Percentiles rank a stretch among this genome's conserved stretches.
These are phyloP conservation scores for Vitis hybrid DNA, from an alignment of 177 flowering plant species.

Conservation along the genomic window DNA sequence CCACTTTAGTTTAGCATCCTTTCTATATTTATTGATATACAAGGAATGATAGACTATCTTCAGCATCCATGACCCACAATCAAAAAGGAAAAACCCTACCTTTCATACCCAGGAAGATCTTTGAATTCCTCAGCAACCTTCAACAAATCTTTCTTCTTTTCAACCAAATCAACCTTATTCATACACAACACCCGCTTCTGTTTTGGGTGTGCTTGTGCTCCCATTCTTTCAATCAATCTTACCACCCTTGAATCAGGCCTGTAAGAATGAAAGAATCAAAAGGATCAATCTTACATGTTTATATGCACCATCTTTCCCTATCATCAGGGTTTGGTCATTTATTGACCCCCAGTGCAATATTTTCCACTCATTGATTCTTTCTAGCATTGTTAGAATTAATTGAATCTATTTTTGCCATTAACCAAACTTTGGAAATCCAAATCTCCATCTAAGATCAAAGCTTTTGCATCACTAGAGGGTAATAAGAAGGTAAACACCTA, in stretches of 20 bases:
- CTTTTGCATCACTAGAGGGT: no score
- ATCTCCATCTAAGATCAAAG: no score
- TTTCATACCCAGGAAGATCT: slow-evolving; percentile 89
- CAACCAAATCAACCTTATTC: slow-evolving; percentile 90
- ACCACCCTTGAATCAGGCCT: slow-evolving; percentile 87
- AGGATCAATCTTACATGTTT: neutral
- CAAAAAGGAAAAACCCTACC: slow-evolving; percentile 30
- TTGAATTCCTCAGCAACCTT: slow-evolving; percentile 75
- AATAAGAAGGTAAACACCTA: no score
- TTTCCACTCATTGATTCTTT: no score
- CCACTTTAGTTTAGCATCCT: no score
- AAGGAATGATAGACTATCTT: slow-evolving; percentile 7
- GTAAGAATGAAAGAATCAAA: slow-evolving; percentile 6
- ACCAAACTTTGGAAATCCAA: no score
- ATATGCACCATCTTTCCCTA: no score
- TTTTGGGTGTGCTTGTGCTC: slow-evolving; percentile 49
- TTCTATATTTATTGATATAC: no score
- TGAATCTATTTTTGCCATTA: no score
- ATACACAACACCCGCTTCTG: slow-evolving; percentile 91
- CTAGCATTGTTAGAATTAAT: no score
- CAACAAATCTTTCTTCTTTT: slow-evolving; percentile 78
- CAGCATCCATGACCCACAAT: neutral
- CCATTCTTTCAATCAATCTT: slow-evolving; percentile 71
- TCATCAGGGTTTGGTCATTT: no score
- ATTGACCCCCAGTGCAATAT: no score